These are phyloP conservation scores for Tetrapisispora phaffii DNA, from an alignment of 805 yeast species.

Conservation along the genomic window DNA sequence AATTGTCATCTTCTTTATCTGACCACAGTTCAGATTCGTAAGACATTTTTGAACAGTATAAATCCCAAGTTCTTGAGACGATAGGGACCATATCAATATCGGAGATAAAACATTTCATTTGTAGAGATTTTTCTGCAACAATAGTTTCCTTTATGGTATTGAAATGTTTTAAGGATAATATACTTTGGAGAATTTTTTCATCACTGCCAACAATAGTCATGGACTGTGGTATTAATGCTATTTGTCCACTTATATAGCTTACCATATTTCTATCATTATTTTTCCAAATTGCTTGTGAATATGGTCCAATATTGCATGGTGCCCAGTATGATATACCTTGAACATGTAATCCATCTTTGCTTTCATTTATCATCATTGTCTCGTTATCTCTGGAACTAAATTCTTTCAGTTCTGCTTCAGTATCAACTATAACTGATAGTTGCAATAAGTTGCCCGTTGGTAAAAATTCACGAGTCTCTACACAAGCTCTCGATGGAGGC, in stretches of 20 bases:
- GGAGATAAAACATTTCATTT: constrained; percentile 48
- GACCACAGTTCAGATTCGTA: constrained; percentile 17
- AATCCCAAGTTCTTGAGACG: constrained; percentile 37
- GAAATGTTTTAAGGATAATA: constrained; percentile 67
- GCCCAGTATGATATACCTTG: constrained; percentile 97
- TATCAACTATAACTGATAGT: constrained; percentile 48
- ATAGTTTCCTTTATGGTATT: constrained; percentile 50
- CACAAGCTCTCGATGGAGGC: constrained; percentile 88
- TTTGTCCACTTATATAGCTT: constrained; percentile 78
- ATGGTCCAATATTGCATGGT: constrained; percentile 96
- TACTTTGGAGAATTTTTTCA: constrained; percentile 29
- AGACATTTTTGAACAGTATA: constrained; percentile 29
- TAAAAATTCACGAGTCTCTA: constrained; percentile 45
- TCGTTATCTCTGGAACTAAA: not conserved
- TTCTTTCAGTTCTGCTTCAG: constrained; percentile 1
- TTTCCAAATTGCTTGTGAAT: constrained; percentile 64
- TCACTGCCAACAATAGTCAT: constrained; percentile 42
- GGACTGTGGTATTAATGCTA: constrained; percentile 65
- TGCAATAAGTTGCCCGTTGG: constrained; percentile 26
- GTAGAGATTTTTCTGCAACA: constrained; percentile 36
- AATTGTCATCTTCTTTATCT: constrained; percentile 18
- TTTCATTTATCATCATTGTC: constrained; percentile 7
- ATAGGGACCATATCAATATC: constrained; percentile 20
- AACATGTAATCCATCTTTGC: constrained; percentile 70
- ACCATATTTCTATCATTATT: constrained; percentile 39